A percentile compares a stretch with the other conserved stretches of the same genome.
Evolutionary conservation across 164 flowering plant genomes (phyloP).

Genomic region (Malania oleifera): DNA sequence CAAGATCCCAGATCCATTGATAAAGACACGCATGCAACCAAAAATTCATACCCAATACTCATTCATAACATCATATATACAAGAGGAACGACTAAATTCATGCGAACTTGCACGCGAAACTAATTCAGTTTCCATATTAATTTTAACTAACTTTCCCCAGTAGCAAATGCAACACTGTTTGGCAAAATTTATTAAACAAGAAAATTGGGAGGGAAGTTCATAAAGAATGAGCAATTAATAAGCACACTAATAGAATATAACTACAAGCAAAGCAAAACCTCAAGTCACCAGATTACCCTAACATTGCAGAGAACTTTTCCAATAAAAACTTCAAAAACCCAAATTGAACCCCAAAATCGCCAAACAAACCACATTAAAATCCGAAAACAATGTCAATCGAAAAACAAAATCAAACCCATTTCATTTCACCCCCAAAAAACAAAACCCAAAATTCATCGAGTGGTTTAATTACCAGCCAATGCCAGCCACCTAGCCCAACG

Average conservation of each 20-base stretch:
- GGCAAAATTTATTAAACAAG: no score
- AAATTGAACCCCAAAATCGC: slow-evolving; percentile 8
- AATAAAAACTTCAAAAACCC: slow-evolving; percentile 4
- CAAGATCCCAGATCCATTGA: slow-evolving; percentile 26
- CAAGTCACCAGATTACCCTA: slow-evolving; percentile 7
- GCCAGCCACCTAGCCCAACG: slow-evolving; percentile 92
- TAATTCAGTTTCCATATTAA: neutral
- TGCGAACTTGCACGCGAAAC: neutral
- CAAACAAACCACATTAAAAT: slow-evolving; percentile 7
- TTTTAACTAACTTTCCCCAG: no score
- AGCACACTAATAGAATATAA: neutral
- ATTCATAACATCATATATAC: neutral
- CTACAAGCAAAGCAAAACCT: neutral
- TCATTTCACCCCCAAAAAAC: neutral
- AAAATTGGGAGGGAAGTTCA: neutral
- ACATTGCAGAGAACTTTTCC: slow-evolving; percentile 20
- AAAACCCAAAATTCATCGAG: neutral
- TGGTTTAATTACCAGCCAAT: slow-evolving; percentile 79
- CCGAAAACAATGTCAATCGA: slow-evolving; percentile 7
- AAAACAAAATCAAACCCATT: slow-evolving; percentile 1
- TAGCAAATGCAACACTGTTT: no score
- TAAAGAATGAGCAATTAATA: neutral
- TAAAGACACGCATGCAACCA: slow-evolving; percentile 18
- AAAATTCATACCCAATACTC: slow-evolving; percentile 7
- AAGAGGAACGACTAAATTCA: neutral